These are phyloP conservation scores for Dryas drummondii DNA, from an alignment of 306 rosid genomes.

Conservation along the genomic window DNA sequence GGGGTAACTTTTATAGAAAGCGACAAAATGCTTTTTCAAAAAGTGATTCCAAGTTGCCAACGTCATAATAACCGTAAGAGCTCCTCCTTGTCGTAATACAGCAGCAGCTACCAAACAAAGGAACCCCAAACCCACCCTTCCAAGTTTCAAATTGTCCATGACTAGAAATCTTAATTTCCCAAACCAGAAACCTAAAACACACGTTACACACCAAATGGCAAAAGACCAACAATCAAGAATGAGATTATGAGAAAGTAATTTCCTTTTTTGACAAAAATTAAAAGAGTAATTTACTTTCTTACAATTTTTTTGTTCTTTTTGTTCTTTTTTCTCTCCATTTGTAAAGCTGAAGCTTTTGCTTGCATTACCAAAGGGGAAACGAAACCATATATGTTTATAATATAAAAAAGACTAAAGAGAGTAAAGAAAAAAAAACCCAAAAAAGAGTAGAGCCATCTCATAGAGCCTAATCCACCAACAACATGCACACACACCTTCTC, in stretches of 20 bases:
- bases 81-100: not conserved
- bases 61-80: not conserved
- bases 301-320: constrained; percentile 19
- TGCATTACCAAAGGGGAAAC: constrained; percentile 6
- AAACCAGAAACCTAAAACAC: not conserved
- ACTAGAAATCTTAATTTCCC: not conserved
- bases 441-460: constrained; percentile 39
- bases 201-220: not conserved
- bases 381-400: not conserved
- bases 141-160: not conserved
- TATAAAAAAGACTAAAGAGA: not conserved
- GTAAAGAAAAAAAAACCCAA: not conserved
- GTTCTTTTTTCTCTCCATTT: not conserved
- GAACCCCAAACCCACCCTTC: not conserved
- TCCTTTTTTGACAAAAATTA: too few relatives aligned
- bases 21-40: not conserved
- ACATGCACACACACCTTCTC: constrained; percentile 18
- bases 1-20: not conserved
- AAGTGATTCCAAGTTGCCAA: not conserved
- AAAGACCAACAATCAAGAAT: not conserved
- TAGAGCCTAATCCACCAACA: constrained; percentile 36
- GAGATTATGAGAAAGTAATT: too few relatives aligned
- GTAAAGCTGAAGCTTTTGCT: constrained; percentile 13
- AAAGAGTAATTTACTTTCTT: not conserved
- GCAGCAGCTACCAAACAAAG: not conserved